Evolutionary conservation across 2,329 filamentous ascomycete species (phyloP).

Genomic region (Harringtonia aguacate): DNA sequence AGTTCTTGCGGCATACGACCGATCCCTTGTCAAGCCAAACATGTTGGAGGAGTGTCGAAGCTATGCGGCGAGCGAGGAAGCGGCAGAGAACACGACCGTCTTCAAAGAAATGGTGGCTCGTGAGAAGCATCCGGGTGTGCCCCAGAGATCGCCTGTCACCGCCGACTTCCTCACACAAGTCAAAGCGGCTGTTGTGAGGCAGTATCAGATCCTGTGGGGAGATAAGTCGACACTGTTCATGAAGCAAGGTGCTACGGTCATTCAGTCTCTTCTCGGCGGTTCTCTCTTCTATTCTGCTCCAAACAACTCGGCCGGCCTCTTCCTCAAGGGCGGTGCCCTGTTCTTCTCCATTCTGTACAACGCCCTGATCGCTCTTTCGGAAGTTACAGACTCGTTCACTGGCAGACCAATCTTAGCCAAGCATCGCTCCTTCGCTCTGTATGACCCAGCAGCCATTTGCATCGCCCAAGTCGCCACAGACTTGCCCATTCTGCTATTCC

Average conservation of each 20-base stretch:
- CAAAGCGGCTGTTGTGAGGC: conserved; percentile 54
- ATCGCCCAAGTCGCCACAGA: conserved; percentile 48
- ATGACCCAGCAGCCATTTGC: conserved; percentile 44
- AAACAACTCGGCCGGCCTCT: conserved; percentile 51
- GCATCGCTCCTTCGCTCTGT: conserved; percentile 36
- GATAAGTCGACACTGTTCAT: conserved; percentile 66
- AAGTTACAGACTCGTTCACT: conserved; percentile 54
- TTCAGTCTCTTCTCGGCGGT: conserved; percentile 63
- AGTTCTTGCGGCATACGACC: conserved; percentile 48
- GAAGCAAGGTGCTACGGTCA: conserved; percentile 68
- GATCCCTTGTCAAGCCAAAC: conserved; percentile 33
- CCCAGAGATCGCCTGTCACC: conserved; percentile 34
- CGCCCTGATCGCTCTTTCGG: conserved; percentile 59
- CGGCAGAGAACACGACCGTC: conserved; percentile 35
- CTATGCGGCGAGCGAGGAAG: conserved; percentile 40
- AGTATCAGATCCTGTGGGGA: conserved; percentile 70
- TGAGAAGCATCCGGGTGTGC: conserved; percentile 48
- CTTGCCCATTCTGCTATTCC: conserved; percentile 50
- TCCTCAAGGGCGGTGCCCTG: conserved; percentile 36
- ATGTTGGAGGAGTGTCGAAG: conserved; percentile 50
- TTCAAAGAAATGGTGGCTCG: conserved; percentile 40
- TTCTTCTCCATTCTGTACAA: conserved; percentile 44
- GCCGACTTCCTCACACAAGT: conserved; percentile 60
- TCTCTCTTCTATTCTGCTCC: conserved; percentile 68
- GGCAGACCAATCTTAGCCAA: conserved; percentile 50